phyloP scores from a whole-genome alignment of 257 asterid genomes.

The Penstemon eatonii region DNA sequence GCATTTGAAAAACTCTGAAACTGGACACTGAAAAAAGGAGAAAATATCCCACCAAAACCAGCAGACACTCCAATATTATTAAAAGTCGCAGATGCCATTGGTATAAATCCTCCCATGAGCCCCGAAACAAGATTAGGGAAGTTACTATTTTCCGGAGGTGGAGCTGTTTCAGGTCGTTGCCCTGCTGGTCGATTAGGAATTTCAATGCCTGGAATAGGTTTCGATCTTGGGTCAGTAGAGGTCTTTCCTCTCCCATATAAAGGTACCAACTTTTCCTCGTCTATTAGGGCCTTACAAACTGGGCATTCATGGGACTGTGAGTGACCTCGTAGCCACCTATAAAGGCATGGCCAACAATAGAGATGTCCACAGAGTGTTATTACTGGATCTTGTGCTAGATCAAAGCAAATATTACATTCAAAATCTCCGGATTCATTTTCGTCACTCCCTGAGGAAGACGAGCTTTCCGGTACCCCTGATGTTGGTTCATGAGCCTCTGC shows the following conservation, averaged over 20 bases:
- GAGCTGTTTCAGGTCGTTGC: constrained; percentile 57
- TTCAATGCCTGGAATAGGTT: constrained; percentile 64
- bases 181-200: constrained; percentile 72
- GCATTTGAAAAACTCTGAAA: constrained; percentile 40
- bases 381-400: constrained; percentile 56
- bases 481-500: constrained; percentile 42
- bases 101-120: constrained; percentile 63
- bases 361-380: constrained; percentile 59
- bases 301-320: constrained; percentile 55
- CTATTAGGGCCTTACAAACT: constrained; percentile 59
- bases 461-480: constrained; percentile 32
- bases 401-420: constrained; percentile 62
- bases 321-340: constrained; percentile 49
- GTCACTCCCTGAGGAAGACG: constrained; percentile 30
- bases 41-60: constrained; percentile 59
- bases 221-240: constrained; percentile 62
- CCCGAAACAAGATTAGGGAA: constrained; percentile 37
- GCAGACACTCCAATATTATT: constrained; percentile 54
- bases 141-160: constrained; percentile 34
- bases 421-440: constrained; percentile 46
- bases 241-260: constrained; percentile 68
- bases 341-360: constrained; percentile 64
- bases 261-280: constrained; percentile 67
- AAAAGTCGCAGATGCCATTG: constrained; percentile 51
- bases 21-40: constrained; percentile 53